Percentiles rank a stretch among this genome's conserved stretches.
These are phyloP conservation scores for Platanus orientalis DNA, from an alignment of 164 flowering plant genomes.

Conservation along the genomic window DNA sequence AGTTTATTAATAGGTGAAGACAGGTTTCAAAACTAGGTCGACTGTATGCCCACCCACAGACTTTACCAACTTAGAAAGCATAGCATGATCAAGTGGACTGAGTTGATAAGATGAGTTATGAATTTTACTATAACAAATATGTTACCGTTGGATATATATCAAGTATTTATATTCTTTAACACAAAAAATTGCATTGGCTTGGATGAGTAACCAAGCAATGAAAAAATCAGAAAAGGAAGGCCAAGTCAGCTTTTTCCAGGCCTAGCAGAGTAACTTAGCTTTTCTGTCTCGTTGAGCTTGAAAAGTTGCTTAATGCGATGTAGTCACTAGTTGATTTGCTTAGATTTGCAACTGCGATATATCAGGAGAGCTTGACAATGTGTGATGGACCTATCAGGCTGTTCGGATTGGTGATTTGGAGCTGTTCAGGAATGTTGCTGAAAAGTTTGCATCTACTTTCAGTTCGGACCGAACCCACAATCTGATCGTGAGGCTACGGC, in stretches of 20 bases:
- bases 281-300: too few species aligned
- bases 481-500: slow-evolving; percentile 83
- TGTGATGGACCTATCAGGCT: slow-evolving; percentile 46
- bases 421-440: slow-evolving; percentile 69
- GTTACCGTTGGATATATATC: too few species aligned
- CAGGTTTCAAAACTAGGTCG: too few species aligned
- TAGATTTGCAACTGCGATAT: not conserved
- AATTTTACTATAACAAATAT: too few species aligned
- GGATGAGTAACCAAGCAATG: not conserved
- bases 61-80: too few species aligned
- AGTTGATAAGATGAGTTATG: too few species aligned
- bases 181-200: not conserved
- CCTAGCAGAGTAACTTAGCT: too few species aligned
- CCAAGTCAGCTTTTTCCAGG: not conserved
- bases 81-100: too few species aligned
- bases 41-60: too few species aligned
- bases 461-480: slow-evolving; percentile 73
- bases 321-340: not conserved
- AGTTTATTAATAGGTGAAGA: too few species aligned
- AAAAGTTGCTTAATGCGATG: too few species aligned
- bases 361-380: not conserved
- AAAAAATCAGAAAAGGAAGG: not conserved
- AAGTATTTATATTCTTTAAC: too few species aligned
- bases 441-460: slow-evolving; percentile 63
- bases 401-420: slow-evolving; percentile 95